Evolutionary conservation across 345 rosid genomes (phyloP), one percentile per base, ranked within the genome.

Genomic region (Salix udensis): DNA sequence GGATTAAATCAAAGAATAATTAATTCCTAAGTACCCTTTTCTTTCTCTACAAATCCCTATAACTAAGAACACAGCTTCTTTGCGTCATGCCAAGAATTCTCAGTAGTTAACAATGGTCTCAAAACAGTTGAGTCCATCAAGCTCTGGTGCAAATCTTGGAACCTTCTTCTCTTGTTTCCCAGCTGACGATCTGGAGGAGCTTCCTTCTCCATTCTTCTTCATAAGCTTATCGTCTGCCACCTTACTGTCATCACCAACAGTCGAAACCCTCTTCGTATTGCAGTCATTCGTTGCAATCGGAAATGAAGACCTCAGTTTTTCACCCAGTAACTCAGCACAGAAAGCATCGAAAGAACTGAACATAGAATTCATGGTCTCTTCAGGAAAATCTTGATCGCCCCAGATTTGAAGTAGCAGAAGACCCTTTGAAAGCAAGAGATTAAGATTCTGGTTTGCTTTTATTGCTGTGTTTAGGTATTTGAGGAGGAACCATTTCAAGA

Each of bases 71-170:
- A 44, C 50, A 44, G 1, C 0, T 44, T 44, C 50, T 2, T 44
- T 44, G 50, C 16, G 50, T 44, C 50, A 0, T 44, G 50, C 13
- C 50, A 10, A 3, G 12, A 11, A 24, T 3, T 65, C 68, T 71
- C 76, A 78, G 13, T 62, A 78, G 28, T 21, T 72, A 40, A 89
- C 89, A 21, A 89, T 73, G 13, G 96, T 91, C 75, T 91, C 94
- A 24, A 91, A 91, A 68, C 89, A 89, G 80, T 91, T 77, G 50
- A 91, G 85, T n/a, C 96, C 96, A 28, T 91, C 92, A 5, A 91
- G 81, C 79, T 89, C 92, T n/a, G 81, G 77, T 1, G 96, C 92
- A 74, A 83, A 86, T 6, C 94, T 84, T 1, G 87, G 85, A 74
- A 78, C 23, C 68, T 76, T 81, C 69, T 70, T 62, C 23, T 55